Conservation (phyloP, 305 asterid genomes). For the Withania somnifera region DNA sequence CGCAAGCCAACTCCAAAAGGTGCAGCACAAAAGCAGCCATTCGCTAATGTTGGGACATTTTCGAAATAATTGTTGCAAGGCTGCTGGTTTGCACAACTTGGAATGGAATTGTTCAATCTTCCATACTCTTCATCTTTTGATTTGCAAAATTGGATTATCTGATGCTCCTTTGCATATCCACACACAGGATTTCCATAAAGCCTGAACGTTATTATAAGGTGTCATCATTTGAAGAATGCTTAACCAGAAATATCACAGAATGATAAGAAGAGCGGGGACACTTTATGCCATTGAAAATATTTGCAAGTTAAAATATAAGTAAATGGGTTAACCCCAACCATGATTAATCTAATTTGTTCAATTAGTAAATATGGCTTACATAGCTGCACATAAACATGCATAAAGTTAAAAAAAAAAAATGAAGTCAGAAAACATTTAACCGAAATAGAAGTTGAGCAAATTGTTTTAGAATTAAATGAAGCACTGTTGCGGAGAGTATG, state of each 20-base stretch:
- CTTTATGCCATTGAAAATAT: neutral
- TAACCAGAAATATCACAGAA: neutral
- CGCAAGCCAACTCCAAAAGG: slow-evolving; percentile 84
- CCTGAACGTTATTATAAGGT: slow-evolving; percentile 19
- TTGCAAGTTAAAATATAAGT: neutral
- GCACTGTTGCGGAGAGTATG: no score
- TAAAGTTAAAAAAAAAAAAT: neutral
- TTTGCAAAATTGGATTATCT: slow-evolving; percentile 36
- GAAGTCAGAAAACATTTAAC: neutral
- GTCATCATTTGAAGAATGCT: neutral
- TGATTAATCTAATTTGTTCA: no score
- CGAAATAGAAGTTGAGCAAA: neutral
- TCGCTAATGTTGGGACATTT: slow-evolving; percentile 40
- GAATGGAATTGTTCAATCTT: slow-evolving; percentile 13
- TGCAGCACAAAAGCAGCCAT: slow-evolving; percentile 70
- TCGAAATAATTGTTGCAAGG: slow-evolving; percentile 47
- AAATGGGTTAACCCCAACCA: neutral
- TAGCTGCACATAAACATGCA: neutral
- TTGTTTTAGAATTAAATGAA: no score
- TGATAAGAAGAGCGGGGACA: neutral
- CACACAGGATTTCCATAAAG: slow-evolving; percentile 82
- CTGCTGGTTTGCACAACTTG: slow-evolving; percentile 25
- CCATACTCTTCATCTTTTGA: slow-evolving; percentile 24
- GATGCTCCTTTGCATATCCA: slow-evolving; percentile 16
- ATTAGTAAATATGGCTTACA: neutral